phyloP scores from a whole-genome alignment of 2,329 filamentous ascomycete species.

The Ceratocystis diversiconidia region DNA sequence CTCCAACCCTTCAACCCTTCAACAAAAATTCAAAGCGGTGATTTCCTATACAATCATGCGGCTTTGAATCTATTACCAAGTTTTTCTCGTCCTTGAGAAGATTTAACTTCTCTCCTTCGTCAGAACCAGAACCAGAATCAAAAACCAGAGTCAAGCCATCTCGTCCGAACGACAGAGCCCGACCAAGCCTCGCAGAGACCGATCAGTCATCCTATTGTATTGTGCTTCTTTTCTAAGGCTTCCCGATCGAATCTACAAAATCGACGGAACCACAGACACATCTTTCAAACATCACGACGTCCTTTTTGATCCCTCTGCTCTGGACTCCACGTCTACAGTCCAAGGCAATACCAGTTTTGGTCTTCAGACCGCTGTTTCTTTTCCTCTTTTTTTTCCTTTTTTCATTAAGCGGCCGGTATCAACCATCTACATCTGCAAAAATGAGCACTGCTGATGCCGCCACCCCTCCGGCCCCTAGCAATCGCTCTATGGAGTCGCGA shows the following conservation, averaged over 20 bases:
- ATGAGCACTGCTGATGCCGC: constrained; percentile 16
- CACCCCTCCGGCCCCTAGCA: constrained; percentile 22
- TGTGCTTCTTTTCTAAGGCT: not conserved
- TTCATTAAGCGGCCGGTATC: not conserved
- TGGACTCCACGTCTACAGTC: constrained; percentile 13
- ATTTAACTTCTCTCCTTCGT: constrained; percentile 9
- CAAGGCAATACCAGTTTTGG: not conserved
- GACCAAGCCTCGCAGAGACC: not conserved
- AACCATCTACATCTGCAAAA: not conserved
- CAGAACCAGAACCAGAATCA: not conserved
- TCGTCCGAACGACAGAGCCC: not conserved
- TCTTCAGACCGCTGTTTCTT: constrained; percentile 11
- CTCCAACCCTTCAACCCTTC: not conserved
- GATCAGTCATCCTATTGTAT: not conserved
- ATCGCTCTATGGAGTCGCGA: constrained; percentile 56
- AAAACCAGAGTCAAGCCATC: not conserved
- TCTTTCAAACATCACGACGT: constrained; percentile 12
- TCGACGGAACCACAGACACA: not conserved
- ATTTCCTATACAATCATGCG: constrained; percentile 11
- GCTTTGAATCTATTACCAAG: constrained; percentile 12
- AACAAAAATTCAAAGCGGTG: not conserved
- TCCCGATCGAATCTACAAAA: not conserved
- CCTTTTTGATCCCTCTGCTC: constrained; percentile 13
- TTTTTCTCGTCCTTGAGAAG: constrained; percentile 14
- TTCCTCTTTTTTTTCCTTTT: not conserved